These are phyloP conservation scores for Nannizzia gypsea DNA, from an alignment of 2,329 filamentous ascomycete species.

Conservation along the genomic window DNA sequence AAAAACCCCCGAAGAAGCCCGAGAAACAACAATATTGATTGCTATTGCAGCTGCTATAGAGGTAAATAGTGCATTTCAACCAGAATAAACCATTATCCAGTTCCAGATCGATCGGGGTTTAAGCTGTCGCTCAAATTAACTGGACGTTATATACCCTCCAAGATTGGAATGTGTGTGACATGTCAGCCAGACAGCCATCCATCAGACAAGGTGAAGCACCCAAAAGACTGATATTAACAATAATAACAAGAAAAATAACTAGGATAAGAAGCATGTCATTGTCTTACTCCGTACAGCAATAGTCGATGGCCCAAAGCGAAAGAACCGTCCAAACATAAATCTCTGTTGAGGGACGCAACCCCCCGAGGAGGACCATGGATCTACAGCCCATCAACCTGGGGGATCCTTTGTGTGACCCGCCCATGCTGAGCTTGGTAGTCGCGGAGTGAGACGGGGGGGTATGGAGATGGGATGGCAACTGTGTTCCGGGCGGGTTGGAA, in stretches of 20 bases:
- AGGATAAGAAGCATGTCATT: not conserved
- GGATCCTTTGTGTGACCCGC: not conserved
- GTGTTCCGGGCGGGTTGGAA: not conserved
- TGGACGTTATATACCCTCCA: not conserved
- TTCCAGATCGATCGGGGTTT: not conserved
- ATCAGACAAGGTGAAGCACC: not conserved
- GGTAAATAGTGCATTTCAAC: not conserved
- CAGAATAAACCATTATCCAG: not conserved
- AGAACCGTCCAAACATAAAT: not conserved
- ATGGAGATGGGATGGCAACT: not conserved
- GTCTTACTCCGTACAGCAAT: conserved; percentile 1
- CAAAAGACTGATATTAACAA: too few relatives aligned
- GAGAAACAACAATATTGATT: not conserved
- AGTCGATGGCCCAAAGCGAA: not conserved
- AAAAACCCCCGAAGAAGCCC: not conserved
- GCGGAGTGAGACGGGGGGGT: too few relatives aligned
- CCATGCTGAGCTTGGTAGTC: not conserved
- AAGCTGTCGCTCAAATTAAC: not conserved
- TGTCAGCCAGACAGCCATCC: conserved; percentile 4
- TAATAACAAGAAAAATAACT: not conserved
- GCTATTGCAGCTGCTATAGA: conserved; percentile 1
- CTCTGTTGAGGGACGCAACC: not conserved
- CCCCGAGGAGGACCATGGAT: not conserved
- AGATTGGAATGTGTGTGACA: not conserved
- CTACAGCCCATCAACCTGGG: not conserved